Evolutionary conservation across 805 yeast genomes (phyloP).

Genomic region (Millerozyma acaciae): DNA sequence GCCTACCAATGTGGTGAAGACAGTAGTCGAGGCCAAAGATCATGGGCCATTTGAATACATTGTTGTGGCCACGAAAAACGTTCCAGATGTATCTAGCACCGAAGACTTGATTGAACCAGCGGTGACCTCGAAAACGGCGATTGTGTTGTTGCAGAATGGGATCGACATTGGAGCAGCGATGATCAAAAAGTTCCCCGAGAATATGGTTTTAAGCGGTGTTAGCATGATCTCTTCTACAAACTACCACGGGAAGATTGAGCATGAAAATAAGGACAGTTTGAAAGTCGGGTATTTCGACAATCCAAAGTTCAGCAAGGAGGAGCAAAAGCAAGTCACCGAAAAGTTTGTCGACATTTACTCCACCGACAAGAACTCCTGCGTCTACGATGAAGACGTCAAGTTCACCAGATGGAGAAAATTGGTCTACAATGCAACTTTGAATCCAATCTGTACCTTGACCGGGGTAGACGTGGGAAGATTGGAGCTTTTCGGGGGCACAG

Average conservation of each 20-base stretch:
- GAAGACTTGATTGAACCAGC: slow-evolving; percentile 31
- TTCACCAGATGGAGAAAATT: slow-evolving; percentile 26
- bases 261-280: slow-evolving; percentile 6
- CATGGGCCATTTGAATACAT: slow-evolving; percentile 21
- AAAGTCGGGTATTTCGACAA: slow-evolving; percentile 8
- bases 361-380: slow-evolving; percentile 1
- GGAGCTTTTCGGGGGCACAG: slow-evolving; percentile 18
- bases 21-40: slow-evolving; percentile 16
- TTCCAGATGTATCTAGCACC: slow-evolving; percentile 24
- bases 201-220: slow-evolving; percentile 25
- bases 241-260: slow-evolving; percentile 5
- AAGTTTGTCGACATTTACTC: slow-evolving; percentile 3
- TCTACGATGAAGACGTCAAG: slow-evolving; percentile 46
- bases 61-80: slow-evolving; percentile 23
- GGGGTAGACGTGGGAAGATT: slow-evolving; percentile 20
- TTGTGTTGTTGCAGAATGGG: slow-evolving; percentile 29
- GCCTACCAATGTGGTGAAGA: slow-evolving; percentile 16
- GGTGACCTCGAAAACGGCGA: slow-evolving; percentile 15
- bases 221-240: slow-evolving; percentile 24
- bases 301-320: not conserved
- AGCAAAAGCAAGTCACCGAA: slow-evolving; percentile 12
- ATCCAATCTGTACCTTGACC: slow-evolving; percentile 20
- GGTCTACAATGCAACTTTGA: slow-evolving; percentile 22
- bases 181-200: slow-evolving; percentile 18
- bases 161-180: slow-evolving; percentile 21